Percentiles rank a stretch among this genome's conserved stretches.
Conservation (phyloP, 768 basidiomycete genomes). For the Boletus sp. region DNA sequence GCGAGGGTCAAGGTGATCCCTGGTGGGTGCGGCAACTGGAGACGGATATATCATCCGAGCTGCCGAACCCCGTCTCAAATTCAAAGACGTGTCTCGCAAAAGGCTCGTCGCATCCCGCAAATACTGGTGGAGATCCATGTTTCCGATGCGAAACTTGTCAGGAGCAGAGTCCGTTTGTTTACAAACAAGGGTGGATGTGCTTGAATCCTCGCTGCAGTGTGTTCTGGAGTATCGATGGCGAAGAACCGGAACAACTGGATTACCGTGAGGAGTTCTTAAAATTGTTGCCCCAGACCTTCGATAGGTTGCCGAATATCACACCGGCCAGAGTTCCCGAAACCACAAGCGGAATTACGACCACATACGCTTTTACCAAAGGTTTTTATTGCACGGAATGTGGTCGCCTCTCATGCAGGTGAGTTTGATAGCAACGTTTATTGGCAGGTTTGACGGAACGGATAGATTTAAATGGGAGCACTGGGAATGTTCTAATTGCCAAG, state of each 20-base stretch:
- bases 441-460: constrained; percentile 1
- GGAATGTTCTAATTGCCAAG: constrained; percentile 64
- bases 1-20: constrained; percentile 60
- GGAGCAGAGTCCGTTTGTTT: constrained; percentile 50
- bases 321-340: constrained; percentile 35
- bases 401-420: constrained; percentile 70
- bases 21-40: constrained; percentile 42
- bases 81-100: not conserved
- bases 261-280: constrained; percentile 51
- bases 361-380: constrained; percentile 58
- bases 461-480: constrained; percentile 77
- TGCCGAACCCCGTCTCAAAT: not conserved
- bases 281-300: constrained; percentile 31
- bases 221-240: constrained; percentile 50
- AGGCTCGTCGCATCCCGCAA: not conserved
- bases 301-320: constrained; percentile 37
- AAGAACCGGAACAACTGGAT: constrained; percentile 37
- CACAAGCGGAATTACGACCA: constrained; percentile 44
- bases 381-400: constrained; percentile 72
- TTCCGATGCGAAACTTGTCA: constrained; percentile 44
- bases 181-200: constrained; percentile 59
- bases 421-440: not conserved
- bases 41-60: not conserved
- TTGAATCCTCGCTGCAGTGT: constrained; percentile 52
- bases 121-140: not conserved